Base-by-base conservation (phyloP, 768 basidiomycete genomes). In the Ephemerocybe angulata region DNA sequence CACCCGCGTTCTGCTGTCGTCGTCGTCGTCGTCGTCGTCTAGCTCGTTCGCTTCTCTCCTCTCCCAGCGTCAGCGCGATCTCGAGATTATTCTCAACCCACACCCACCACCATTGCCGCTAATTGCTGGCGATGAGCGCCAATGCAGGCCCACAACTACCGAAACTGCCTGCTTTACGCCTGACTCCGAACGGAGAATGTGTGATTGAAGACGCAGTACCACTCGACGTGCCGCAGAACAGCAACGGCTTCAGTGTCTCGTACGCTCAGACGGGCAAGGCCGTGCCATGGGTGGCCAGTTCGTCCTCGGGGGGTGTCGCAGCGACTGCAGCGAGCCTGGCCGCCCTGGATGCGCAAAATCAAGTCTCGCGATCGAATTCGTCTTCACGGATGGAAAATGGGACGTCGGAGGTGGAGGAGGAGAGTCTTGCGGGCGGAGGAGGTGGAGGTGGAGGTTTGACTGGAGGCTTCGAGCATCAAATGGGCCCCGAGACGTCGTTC, bases 181-280 rank as follows among this genome's bases (percentile, higher is more conserved):
- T 83, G 60, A 76, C 78, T 28, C 60, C 72, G 50, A 77, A 77
- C 54, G 75, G 75, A 56, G 72, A 75, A 38, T 70, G 72, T 58
- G 61, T 75, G 44, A 62, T 71, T 17, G 65, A 25, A 43, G 83
- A 84, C 54, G 66, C 73, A 35, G 70, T 81, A 43, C 61, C 77
- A 53, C 68, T 78, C 37, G 76, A 78, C 52, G 58, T 77, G n/a
- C 71, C 57, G 10, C 44, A 78, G 13, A 59, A 72, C 22, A 74
- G 75, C 52, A 85, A 68, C 71, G 83, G 79, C 67, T 86, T 87
- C 67, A 81, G 77, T 35, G 70, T 86, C 53, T 79, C 83, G 30
- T 84, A 81, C 78, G 77, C 82, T 13, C 65, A 72, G 21, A 57
- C 70, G 70, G 52, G 69, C 71, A 53, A 19, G n/a, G 6, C 33